A percentile compares a stretch with the other conserved stretches of the same genome.
phyloP scores from a whole-genome alignment of 2,329 filamentous ascomycete species.

The Fusarium musae region DNA sequence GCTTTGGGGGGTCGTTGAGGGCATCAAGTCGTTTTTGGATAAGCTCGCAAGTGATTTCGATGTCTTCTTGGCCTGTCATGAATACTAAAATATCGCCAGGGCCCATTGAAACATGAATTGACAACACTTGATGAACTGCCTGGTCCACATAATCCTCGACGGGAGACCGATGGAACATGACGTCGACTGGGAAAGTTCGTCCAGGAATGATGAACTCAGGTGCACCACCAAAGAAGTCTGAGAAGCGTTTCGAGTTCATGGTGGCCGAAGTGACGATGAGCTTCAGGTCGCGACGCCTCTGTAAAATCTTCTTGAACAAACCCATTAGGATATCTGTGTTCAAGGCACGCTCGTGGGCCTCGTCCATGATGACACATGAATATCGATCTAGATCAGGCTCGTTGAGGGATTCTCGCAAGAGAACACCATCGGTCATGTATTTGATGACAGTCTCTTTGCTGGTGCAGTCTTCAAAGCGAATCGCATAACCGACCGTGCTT shows the following conservation, averaged over 20 bases:
- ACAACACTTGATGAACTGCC: constrained; percentile 93
- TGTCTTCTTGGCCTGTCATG: constrained; percentile 99
- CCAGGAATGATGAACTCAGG: constrained; percentile 97
- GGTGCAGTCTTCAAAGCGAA: constrained; percentile 98
- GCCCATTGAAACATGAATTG: constrained; percentile 96
- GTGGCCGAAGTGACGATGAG: constrained; percentile 98
- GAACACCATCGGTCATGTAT: constrained; percentile 98
- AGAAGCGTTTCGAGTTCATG: constrained; percentile 97
- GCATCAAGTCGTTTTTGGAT: constrained; percentile 87
- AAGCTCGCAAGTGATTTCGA: constrained; percentile 94
- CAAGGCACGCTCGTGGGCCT: constrained; percentile 94
- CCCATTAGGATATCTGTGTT: constrained; percentile 99
- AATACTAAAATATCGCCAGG: constrained; percentile 95
- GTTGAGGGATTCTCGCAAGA: constrained; percentile 91
- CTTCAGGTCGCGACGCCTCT: constrained; percentile 89
- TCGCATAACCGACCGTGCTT: constrained; percentile 91
- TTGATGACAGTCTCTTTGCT: constrained; percentile 96
- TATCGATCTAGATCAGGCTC: constrained; percentile 95
- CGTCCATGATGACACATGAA: constrained; percentile 99
- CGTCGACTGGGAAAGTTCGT: constrained; percentile 95
- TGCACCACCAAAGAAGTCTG: constrained; percentile 93
- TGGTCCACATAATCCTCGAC: constrained; percentile 98
- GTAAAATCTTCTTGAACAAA: constrained; percentile 95
- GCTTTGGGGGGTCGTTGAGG: constrained; percentile 92
- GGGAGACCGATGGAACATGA: constrained; percentile 93